Base-by-base conservation (phyloP, 108 stramenopile genomes). In the Stephanodiscus minutulus region DNA sequence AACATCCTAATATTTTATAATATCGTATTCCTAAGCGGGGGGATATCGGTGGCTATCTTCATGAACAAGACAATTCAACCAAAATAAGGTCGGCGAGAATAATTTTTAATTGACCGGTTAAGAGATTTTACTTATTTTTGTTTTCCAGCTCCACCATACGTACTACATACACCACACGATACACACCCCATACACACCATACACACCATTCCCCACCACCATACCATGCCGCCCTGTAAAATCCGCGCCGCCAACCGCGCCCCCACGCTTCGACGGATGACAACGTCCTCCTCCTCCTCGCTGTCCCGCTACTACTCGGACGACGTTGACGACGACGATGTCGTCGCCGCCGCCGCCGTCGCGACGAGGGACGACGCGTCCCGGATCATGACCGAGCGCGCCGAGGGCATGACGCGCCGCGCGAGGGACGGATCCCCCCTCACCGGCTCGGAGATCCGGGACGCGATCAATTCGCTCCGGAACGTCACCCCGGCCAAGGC, bases 391-490 rank as follows among this genome's bases (percentile, higher is more conserved):
- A 24, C 70, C 10, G 50, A 74, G 41, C 73, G 77, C 12, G 57
- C 82, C 0, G 48, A 68, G 0, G 57, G 68, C 48, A 68, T 85
- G 87, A 56, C 33, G 17, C 56, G 66, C 29, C 66, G 68, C 12
- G 82, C 87, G 36, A 79, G 75, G 17, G 68, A 76, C 44, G 70
- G 74, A 24, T 60, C 18, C 22, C 76, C 85, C 5, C 44, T 89
- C 21, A 87, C 82, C 22, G 68, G 76, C 5, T 70, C 75, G 17
- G 88, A 89, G 62, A 33, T 89, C 21, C 20, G 72, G 21, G 73
- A 84, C 75, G 66, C 85, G 0, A 67, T 82, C 5, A 65, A 73
- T 28, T 77, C 76, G 5, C 49, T 82, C 15, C 75, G 72, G 5
- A 82, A 82, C 35, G 48, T 82, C 27, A 77, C 75, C 12, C 81